Percentiles rank a stretch among this genome's conserved stretches.
phyloP scores from a whole-genome alignment of 2,329 filamentous ascomycete species.

The Aspergillus pseudoviridinutans region DNA sequence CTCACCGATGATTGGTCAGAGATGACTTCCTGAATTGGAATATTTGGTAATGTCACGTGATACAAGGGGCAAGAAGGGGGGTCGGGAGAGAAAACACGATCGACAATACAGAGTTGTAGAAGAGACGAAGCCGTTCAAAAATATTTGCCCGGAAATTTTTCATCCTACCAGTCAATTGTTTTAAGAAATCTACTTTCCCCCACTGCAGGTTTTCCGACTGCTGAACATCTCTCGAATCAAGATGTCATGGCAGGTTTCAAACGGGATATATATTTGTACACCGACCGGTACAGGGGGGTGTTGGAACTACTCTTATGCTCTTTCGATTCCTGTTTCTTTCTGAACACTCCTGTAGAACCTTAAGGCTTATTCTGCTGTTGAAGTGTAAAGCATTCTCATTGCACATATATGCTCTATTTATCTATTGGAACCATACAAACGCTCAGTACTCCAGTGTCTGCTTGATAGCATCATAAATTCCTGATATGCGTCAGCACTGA shows the following conservation, averaged over 20 bases:
- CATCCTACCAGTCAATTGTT: not conserved
- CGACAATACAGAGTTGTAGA: too few species aligned
- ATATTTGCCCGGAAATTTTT: not conserved
- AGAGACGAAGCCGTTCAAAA: not conserved
- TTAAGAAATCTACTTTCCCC: not conserved
- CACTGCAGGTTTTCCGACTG: not conserved
- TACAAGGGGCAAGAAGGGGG: not conserved
- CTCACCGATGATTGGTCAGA: not conserved
- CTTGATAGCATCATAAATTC: conserved; percentile 69
- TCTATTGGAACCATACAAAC: conserved; percentile 8
- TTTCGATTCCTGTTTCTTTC: not conserved
- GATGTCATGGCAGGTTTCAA: not conserved
- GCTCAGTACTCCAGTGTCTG: conserved; percentile 60
- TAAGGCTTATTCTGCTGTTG: not conserved
- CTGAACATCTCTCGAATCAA: not conserved
- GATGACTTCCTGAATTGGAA: not conserved
- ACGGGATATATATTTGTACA: not conserved
- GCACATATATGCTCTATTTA: not conserved
- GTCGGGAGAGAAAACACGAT: too few species aligned
- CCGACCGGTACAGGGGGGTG: not conserved
- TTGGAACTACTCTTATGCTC: not conserved
- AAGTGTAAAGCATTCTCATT: too few species aligned
- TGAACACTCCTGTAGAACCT: not conserved
- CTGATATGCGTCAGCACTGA: conserved; percentile 35
- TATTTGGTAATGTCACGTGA: not conserved